Percentiles rank a stretch among this genome's conserved stretches.
phyloP scores from a whole-genome alignment of 768 basidiomycete species.

The Flagelloscypha sp. region DNA sequence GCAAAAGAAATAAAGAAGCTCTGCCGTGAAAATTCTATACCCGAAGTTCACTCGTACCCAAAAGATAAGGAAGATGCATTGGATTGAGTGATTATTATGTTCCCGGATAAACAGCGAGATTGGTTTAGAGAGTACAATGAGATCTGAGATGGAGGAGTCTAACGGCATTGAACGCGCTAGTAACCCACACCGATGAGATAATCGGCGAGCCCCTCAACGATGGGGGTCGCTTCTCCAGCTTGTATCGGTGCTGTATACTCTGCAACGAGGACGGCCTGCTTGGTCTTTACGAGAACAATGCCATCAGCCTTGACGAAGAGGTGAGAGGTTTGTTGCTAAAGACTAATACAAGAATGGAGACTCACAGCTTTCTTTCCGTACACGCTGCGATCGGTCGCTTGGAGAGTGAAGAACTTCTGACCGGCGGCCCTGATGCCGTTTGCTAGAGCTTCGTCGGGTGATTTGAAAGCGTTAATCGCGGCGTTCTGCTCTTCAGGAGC shows the following conservation, averaged over 20 bases:
- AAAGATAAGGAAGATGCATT: no score
- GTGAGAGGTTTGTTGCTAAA: conserved; percentile 2
- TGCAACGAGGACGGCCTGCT: conserved; percentile 75
- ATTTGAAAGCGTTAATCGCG: conserved; percentile 38
- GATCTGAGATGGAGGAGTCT: no score
- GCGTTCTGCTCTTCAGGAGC: conserved; percentile 55
- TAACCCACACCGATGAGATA: conserved; percentile 59
- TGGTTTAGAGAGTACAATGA: no score
- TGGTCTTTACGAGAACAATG: conserved; percentile 67
- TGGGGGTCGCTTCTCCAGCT: conserved; percentile 52
- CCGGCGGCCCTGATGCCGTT: conserved; percentile 58
- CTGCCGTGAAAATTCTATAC: no score
- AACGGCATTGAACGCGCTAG: no score
- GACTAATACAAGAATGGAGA: conserved; percentile 5
- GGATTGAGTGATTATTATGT: no score
- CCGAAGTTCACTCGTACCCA: no score
- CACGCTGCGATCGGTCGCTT: conserved; percentile 41
- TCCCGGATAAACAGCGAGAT: no score
- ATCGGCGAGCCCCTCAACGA: conserved; percentile 68
- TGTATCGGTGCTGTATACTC: conserved; percentile 63
- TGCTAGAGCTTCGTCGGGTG: conserved; percentile 34
- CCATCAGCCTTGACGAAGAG: conserved; percentile 57
- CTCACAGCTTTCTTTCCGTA: conserved; percentile 76
- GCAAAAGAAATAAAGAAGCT: no score
- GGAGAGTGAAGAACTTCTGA: conserved; percentile 68